A percentile compares a stretch with the other conserved stretches of the same genome.
phyloP scores from a whole-genome alignment of 177 flowering plant species.

The Vitis hybrid region DNA sequence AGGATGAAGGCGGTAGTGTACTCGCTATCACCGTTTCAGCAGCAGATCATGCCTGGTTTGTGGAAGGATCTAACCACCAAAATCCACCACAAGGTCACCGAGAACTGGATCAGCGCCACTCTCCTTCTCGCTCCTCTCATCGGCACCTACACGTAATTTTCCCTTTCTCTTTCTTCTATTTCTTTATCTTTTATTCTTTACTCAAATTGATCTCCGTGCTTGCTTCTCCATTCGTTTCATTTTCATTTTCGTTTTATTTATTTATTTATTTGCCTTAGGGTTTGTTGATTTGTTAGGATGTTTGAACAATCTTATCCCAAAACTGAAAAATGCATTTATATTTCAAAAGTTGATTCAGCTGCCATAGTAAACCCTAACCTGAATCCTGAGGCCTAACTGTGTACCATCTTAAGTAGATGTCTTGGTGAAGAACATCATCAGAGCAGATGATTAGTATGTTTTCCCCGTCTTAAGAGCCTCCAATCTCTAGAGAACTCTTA shows the following conservation, averaged over 20 bases:
- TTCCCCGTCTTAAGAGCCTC: too few relatives aligned
- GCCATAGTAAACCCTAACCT: too few relatives aligned
- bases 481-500: too few relatives aligned
- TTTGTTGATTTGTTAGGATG: too few relatives aligned
- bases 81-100: slow-evolving; percentile 73
- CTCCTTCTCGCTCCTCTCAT: slow-evolving; percentile 71
- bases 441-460: too few relatives aligned
- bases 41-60: slow-evolving; percentile 82
- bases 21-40: slow-evolving; percentile 84
- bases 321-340: too few relatives aligned
- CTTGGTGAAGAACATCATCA: too few relatives aligned
- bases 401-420: too few relatives aligned
- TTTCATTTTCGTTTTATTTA: background rate
- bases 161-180: slow-evolving; percentile 9
- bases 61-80: slow-evolving; percentile 76
- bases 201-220: background rate
- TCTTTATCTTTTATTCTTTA: background rate
- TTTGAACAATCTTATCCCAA: too few relatives aligned
- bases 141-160: slow-evolving; percentile 58
- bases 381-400: too few relatives aligned
- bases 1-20: slow-evolving; percentile 82
- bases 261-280: background rate
- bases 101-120: slow-evolving; percentile 76
- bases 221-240: background rate
- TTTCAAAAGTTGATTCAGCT: too few relatives aligned